Conservation (phyloP, 768 basidiomycete species). For the Suillus americanus region DNA sequence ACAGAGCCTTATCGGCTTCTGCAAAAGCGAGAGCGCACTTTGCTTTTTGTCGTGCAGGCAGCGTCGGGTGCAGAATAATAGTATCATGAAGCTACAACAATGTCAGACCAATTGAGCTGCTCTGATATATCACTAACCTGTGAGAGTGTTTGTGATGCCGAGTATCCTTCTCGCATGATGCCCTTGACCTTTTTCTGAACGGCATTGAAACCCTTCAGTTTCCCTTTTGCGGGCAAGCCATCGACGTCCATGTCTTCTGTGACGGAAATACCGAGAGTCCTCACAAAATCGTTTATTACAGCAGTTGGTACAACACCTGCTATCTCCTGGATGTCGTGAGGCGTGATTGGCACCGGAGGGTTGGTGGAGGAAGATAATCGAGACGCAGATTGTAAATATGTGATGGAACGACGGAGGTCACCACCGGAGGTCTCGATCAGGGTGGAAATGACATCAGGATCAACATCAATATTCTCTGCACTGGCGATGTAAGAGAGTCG, state of each 20-base stretch:
- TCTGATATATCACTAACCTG: constrained; percentile 60
- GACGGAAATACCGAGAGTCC: constrained; percentile 70
- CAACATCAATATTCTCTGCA: constrained; percentile 65
- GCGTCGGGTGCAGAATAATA: constrained; percentile 76
- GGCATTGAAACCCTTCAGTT: constrained; percentile 48
- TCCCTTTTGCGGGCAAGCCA: constrained; percentile 20
- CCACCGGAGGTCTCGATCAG: constrained; percentile 84
- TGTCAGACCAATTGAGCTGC: constrained; percentile 17
- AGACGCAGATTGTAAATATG: constrained; percentile 94
- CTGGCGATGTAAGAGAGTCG: constrained; percentile 81
- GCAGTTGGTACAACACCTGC: constrained; percentile 88
- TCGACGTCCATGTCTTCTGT: constrained; percentile 55
- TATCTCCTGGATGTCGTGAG: constrained; percentile 89
- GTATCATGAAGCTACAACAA: constrained; percentile 80
- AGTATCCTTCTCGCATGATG: constrained; percentile 87
- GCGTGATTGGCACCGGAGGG: constrained; percentile 73
- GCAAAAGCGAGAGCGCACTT: constrained; percentile 81
- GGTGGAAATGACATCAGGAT: constrained; percentile 59
- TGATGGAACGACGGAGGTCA: constrained; percentile 95
- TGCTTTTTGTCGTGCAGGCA: constrained; percentile 81
- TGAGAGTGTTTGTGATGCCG: constrained; percentile 81
- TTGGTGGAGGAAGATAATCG: constrained; percentile 75
- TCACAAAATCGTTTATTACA: constrained; percentile 69
- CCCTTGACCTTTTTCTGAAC: constrained; percentile 73
- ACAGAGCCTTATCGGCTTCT: constrained; percentile 93